These are phyloP conservation scores for Babesia gibsoni DNA, from an alignment of 169 alveolate species.

Conservation along the genomic window DNA sequence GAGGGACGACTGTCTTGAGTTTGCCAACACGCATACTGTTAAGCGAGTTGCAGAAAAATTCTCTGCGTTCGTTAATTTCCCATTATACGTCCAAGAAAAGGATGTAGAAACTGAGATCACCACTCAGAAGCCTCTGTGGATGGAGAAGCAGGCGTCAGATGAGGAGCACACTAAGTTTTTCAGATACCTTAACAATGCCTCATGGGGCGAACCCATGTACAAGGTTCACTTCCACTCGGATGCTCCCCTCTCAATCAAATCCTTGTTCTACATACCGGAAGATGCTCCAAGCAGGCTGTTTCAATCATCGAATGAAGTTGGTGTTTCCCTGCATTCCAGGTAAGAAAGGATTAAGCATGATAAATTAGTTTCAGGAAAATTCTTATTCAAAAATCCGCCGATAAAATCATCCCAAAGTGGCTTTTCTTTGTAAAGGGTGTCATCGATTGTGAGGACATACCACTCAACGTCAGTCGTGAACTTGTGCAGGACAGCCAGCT, in stretches of 20 bases:
- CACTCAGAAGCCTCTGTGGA: slow-evolving; percentile 83
- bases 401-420: slow-evolving; percentile 91
- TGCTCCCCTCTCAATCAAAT: slow-evolving; percentile 92
- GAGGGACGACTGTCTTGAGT: slow-evolving; percentile 83
- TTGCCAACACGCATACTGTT: slow-evolving; percentile 75
- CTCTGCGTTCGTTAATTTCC: slow-evolving; percentile 90
- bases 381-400: slow-evolving; percentile 88
- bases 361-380: slow-evolving; percentile 71
- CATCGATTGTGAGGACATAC: slow-evolving; percentile 97
- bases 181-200: slow-evolving; percentile 72
- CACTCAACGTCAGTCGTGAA: slow-evolving; percentile 94
- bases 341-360: not conserved
- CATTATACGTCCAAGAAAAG: slow-evolving; percentile 72
- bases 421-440: slow-evolving; percentile 95
- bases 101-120: slow-evolving; percentile 73
- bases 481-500: slow-evolving; percentile 88
- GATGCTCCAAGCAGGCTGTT: slow-evolving; percentile 88
- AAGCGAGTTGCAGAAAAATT: slow-evolving; percentile 82
- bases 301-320: slow-evolving; percentile 78
- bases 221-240: slow-evolving; percentile 86
- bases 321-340: slow-evolving; percentile 85
- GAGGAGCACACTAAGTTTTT: slow-evolving; percentile 90
- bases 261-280: slow-evolving; percentile 83
- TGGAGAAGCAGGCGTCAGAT: slow-evolving; percentile 84
- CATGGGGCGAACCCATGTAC: slow-evolving; percentile 83